Base-by-base conservation (phyloP, 2,329 filamentous ascomycete species). In the Whalleya microplaca region DNA sequence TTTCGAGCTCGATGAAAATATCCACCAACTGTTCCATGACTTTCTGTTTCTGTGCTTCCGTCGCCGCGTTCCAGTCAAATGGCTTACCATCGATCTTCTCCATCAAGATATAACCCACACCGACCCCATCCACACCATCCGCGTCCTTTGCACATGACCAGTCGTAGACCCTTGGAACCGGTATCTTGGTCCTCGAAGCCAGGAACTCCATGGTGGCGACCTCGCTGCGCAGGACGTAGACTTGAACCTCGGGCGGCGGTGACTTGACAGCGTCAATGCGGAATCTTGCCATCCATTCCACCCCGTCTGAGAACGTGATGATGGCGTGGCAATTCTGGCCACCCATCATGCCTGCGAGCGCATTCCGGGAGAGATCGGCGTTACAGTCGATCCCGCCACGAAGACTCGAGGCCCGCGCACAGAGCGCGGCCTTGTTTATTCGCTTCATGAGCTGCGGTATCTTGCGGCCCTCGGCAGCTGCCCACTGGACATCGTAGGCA, bases 271-370 rank as follows among this genome's bases (percentile, higher is more conserved):
- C 76, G 53, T 64, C 69, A 56, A 73, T 71, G 48, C 73, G 74
- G 46, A 79, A 72, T 12, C 77, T 71, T 18, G 75, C 74, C 1
- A 80, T 67, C 78, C 76, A 80, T 45, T 58, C 67, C 21, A 76
- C 58, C 41, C 74, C 74, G 60, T 80, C 77, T 4, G 76, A 70
- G 56, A 80, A 80, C 6, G 47, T 53, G 48, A 80, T 62, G 40
- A 76, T 71, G 41, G 76, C 59, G 56, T 80, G 75, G 61, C 75
- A 80, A 58, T 80, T 78, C 72, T 75, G 76, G 2, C 75, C 74
- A 1, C 75, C 76, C 73, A 80, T 79, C 0, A 77, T 69, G 5
- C n/a, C n/a, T n/a, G n/a, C n/a, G n/a, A n/a, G n/a, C n/a, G 73
- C 72, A 40, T 63, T 71, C 45, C 65, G 68, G 69, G 65, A 12